Base-by-base conservation (phyloP, 108 stramenopile genomes). In the Parmales sp. region DNA sequence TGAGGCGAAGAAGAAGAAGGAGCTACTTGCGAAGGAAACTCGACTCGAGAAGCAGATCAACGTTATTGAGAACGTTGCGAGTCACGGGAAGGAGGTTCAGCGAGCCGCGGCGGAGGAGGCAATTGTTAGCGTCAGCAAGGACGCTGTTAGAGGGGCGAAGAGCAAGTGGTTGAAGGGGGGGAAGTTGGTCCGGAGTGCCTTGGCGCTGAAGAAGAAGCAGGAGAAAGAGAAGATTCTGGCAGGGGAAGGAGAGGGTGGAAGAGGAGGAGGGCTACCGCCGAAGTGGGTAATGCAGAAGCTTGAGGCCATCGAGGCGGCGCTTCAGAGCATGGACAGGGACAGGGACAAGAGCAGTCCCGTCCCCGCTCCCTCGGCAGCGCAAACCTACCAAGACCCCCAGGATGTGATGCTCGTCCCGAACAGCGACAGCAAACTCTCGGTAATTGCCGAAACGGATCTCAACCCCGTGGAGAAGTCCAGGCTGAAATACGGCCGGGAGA, bases 281-380 rank as follows among this genome's bases (percentile, higher is more conserved):
- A 22, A 19, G 2, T 39, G 38, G 37, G 64, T 38, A 4, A 22
- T 20, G n/a, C 19, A 39, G 18, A 66, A 66, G 41, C 41, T 66
- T 25, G 65, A 66, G 65, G 25, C 19, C 43, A 66, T 66, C 65
- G 65, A 66, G 43, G 23, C 25, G 39, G 8, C 18, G 5, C 25
- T 43, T 20, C 25, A 9, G 1, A 16, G 22, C 23, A 19, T 39
- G 19, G 54, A 25, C 29, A 44, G 28, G 38, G 28, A 39, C 9
- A 8, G n/a, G n/a, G n/a, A n/a, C n/a, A n/a, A n/a, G n/a, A n/a
- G n/a, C n/a, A n/a, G n/a, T n/a, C n/a, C n/a, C n/a, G n/a, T n/a
- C n/a, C 38, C 6, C 18, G 64, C 38, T 20, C 64, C 38, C 25
- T 5, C 9, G 64, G 20, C 11, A 5, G 6, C 60, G 31, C 29